phyloP scores from a whole-genome alignment of 1,284 basidiomycete genomes.

The Inonotus hispidus region DNA sequence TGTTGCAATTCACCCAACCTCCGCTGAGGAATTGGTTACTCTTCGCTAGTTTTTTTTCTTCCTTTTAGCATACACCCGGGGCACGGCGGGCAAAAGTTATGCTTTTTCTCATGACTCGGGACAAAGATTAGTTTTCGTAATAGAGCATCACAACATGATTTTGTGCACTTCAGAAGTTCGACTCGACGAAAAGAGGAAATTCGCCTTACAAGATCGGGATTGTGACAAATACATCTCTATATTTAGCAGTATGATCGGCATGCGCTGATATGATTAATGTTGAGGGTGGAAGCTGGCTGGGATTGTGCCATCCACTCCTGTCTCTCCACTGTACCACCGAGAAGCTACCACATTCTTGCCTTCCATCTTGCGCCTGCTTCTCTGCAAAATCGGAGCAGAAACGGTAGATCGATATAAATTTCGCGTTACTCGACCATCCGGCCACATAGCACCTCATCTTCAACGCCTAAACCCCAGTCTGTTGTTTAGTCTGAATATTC shows the following conservation, averaged over 20 bases:
- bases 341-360: neutral
- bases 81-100: too few species aligned
- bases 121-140: too few species aligned
- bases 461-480: neutral
- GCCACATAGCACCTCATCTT: neutral
- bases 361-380: neutral
- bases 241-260: neutral
- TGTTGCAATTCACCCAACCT: constrained; percentile 89
- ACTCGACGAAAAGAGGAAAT: too few species aligned
- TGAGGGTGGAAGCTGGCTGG: neutral
- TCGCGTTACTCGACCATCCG: neutral
- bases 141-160: too few species aligned
- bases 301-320: neutral
- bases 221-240: neutral
- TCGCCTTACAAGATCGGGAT: neutral
- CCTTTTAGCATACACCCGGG: neutral
- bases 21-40: constrained; percentile 45
- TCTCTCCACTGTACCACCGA: neutral
- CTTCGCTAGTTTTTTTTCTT: neutral
- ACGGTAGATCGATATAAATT: neutral
- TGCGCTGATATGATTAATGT: neutral
- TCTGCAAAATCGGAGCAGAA: neutral
- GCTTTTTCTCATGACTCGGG: too few species aligned
- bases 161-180: too few species aligned
- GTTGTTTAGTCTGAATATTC: too few species aligned